Percentiles rank a stretch among this genome's conserved stretches.
phyloP scores from a whole-genome alignment of 768 basidiomycete species.

The Asterophora lycoperdoides region DNA sequence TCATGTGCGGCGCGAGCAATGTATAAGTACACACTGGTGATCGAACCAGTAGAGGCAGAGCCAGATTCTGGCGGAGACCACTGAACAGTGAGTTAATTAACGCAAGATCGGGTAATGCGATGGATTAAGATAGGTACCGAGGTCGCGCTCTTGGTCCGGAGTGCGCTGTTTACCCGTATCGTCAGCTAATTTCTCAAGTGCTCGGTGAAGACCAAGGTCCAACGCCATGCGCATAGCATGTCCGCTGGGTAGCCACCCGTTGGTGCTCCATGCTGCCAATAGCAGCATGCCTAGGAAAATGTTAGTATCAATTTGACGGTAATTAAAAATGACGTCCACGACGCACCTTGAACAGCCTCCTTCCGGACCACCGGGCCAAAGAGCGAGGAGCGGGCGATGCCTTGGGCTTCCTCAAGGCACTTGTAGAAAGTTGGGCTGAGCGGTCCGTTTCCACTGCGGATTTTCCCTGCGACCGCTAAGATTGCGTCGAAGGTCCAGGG shows the following conservation, averaged over 20 bases:
- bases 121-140: conserved; percentile 46
- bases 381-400: conserved; percentile 88
- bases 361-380: conserved; percentile 93
- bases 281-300: conserved; percentile 72
- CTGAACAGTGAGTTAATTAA: conserved; percentile 32
- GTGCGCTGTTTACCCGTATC: conserved; percentile 60
- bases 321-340: conserved; percentile 7
- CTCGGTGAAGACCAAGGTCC: conserved; percentile 89
- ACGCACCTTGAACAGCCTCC: conserved; percentile 86
- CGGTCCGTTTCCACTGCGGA: conserved; percentile 85
- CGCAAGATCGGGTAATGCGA: conserved; percentile 3
- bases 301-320: conserved; percentile 12
- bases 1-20: conserved; percentile 4
- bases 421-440: conserved; percentile 84
- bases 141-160: conserved; percentile 82
- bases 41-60: conserved; percentile 95
- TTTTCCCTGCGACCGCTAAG: conserved; percentile 87
- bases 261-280: conserved; percentile 89
- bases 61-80: conserved; percentile 92
- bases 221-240: conserved; percentile 96
- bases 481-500: conserved; percentile 97
- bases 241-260: conserved; percentile 92
- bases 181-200: conserved; percentile 86
- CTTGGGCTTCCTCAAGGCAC: conserved; percentile 91
- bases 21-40: conserved; percentile 64